Base-by-base conservation (phyloP, 163 green algal species). In the Chlorella variabilis region DNA sequence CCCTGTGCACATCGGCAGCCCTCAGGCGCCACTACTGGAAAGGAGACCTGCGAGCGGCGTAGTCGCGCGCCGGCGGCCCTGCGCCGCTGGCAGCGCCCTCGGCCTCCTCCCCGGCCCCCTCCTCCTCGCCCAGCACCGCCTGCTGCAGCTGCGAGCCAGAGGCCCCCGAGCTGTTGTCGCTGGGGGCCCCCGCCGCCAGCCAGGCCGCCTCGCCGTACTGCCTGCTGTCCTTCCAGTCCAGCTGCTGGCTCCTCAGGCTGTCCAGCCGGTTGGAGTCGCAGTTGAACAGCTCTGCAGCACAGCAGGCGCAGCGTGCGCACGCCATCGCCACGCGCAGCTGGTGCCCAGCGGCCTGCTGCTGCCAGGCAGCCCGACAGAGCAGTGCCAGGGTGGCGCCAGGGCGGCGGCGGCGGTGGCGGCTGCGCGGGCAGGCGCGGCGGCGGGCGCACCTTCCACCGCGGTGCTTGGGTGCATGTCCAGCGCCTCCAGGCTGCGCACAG, bases 281-380 rank as follows among this genome's bases (percentile, higher is more conserved):
- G 27, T 48, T 39, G 25, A 80, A 70, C 2, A 80, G 73, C 73
- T 80, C 73, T 80, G 73, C 73, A 59, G 36, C 11, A 34, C 62
- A 70, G 15, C 31, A 8, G 18, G 29, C 17, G 7, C 8, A 45
- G 29, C 13, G 3, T 45, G 33, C 2, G 36, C 2, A 34, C 21
- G 65, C 4, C 65, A 54, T 11, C 2, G 17, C 3, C 65, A 73
- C 15, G 65, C 7, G 25, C 65, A 73, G 0, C 15, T 15, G 15
- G 25, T 33, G 20, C 29, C 3, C 68, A 56, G 62, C 15, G 45
- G 11, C 45, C 15, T 54, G 45, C 11, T 54, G 45, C 45, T 54
- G 45, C 45, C 45, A 23, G 45, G 11, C 45, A n/a, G n/a, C n/a
- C n/a, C n/a, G n/a, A n/a, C n/a, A n/a, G 54, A 63, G 54, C 54